Evolutionary conservation across 257 asterid species (phyloP).

Genomic region (Parsonsia alboflavescens): DNA sequence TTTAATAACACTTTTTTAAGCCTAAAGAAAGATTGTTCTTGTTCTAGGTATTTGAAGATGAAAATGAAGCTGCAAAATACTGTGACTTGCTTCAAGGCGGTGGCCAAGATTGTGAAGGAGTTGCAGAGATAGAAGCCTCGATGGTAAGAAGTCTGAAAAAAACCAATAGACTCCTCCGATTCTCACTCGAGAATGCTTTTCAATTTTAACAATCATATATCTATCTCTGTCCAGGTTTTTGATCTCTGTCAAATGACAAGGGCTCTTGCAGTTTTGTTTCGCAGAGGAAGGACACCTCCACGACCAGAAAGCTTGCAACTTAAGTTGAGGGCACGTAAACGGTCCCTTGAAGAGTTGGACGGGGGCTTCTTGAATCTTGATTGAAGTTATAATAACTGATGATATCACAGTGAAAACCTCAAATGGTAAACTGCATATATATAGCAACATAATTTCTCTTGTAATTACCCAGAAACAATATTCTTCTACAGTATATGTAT

Average conservation of each 20-base stretch:
- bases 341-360: constrained; percentile 83
- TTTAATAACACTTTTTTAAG: neutral
- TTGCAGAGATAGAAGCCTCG: constrained; percentile 93
- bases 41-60: constrained; percentile 79
- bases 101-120: constrained; percentile 83
- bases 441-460: constrained; percentile 6
- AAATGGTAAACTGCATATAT: constrained; percentile 4
- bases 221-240: constrained; percentile 55
- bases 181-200: neutral
- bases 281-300: constrained; percentile 79
- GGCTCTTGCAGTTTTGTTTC: constrained; percentile 84
- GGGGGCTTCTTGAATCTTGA: constrained; percentile 14
- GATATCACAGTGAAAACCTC: constrained; percentile 1
- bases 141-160: constrained; percentile 51
- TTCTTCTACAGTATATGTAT: neutral
- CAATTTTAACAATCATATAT: constrained; percentile 3
- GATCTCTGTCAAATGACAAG: constrained; percentile 74
- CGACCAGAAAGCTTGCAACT: constrained; percentile 77
- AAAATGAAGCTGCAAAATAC: constrained; percentile 80
- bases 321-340: constrained; percentile 71
- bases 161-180: neutral
- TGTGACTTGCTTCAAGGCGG: constrained; percentile 96
- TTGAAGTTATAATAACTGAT: neutral
- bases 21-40: constrained; percentile 1
- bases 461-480: neutral